Evolutionary conservation across 139 green algal species (phyloP).

Genomic region (Chlamydomonas sp.): DNA sequence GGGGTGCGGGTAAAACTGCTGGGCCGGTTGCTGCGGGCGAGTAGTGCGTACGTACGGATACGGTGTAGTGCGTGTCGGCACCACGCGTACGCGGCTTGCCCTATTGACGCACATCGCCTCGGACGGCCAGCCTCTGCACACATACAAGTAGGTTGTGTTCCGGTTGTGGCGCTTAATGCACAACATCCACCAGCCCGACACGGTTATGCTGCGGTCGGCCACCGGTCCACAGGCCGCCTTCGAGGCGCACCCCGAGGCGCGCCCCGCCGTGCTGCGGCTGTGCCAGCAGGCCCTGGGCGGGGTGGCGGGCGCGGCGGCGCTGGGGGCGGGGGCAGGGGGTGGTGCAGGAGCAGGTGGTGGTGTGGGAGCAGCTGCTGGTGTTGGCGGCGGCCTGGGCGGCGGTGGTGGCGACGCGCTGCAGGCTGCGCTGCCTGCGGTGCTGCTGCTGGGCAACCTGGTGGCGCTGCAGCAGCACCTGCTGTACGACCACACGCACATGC

Average conservation of each 20-base stretch:
- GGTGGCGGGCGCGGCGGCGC: background rate
- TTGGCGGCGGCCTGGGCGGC: too few relatives aligned
- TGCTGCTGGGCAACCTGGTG: constrained; percentile 32
- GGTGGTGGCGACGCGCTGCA: background rate
- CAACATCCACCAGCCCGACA: too few relatives aligned
- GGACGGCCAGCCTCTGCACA: too few relatives aligned
- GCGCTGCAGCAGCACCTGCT: background rate
- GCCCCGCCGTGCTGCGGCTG: constrained; percentile 35
- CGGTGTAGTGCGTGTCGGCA: too few relatives aligned
- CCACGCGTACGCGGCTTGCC: too few relatives aligned
- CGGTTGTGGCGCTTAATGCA: too few relatives aligned
- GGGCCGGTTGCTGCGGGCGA: background rate
- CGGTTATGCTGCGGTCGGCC: background rate
- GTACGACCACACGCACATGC: constrained; percentile 4
- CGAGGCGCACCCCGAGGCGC: constrained; percentile 33
- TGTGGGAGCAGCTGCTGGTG: too few relatives aligned
- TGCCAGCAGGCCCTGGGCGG: constrained; percentile 29
- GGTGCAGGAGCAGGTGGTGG: background rate
- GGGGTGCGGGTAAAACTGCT: background rate
- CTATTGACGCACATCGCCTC: too few relatives aligned
- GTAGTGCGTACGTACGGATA: too few relatives aligned
- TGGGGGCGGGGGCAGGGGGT: background rate
- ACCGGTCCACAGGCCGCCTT: constrained; percentile 23
- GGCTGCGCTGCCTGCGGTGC: constrained; percentile 5
- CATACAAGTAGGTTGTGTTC: too few relatives aligned